These are phyloP conservation scores for Candida nonsorbophila DNA, from an alignment of 805 yeast genomes.

Conservation along the genomic window DNA sequence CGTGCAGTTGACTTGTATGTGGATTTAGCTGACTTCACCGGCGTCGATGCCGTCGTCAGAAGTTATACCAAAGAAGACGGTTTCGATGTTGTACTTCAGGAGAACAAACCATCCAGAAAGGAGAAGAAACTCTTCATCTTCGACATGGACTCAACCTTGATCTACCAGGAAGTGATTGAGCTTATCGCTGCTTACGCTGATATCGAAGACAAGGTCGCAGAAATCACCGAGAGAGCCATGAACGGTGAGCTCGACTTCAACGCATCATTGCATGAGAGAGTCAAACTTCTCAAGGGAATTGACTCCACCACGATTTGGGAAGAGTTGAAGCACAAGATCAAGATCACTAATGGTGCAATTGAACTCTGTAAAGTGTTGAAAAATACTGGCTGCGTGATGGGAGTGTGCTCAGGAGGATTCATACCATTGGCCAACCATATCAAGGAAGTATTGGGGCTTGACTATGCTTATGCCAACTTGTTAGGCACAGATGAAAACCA, in stretches of 20 bases:
- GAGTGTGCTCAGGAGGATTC: slow-evolving; percentile 94
- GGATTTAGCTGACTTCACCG: slow-evolving; percentile 5
- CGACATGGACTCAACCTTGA: slow-evolving; percentile 97
- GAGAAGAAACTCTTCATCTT: slow-evolving; percentile 67
- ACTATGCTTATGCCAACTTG: slow-evolving; percentile 85
- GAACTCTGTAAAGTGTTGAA: slow-evolving; percentile 64
- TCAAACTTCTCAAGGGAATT: slow-evolving; percentile 75
- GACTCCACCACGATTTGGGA: slow-evolving; percentile 70
- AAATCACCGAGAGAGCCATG: slow-evolving; percentile 92
- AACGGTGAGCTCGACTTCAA: slow-evolving; percentile 92
- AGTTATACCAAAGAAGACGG: slow-evolving; percentile 7
- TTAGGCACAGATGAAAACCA: slow-evolving; percentile 42
- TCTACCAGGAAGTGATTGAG: slow-evolving; percentile 95
- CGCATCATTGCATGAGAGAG: slow-evolving; percentile 73
- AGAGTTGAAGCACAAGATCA: slow-evolving; percentile 62
- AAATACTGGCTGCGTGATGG: slow-evolving; percentile 59
- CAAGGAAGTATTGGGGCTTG: slow-evolving; percentile 60
- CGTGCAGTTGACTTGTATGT: slow-evolving; percentile 18
- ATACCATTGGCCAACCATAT: slow-evolving; percentile 80
- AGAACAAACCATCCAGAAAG: slow-evolving; percentile 12
- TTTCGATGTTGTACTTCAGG: slow-evolving; percentile 32
- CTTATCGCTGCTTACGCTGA: slow-evolving; percentile 90
- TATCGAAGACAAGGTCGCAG: slow-evolving; percentile 82
- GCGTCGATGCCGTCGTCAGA: slow-evolving; percentile 1
- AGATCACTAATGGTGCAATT: slow-evolving; percentile 79